phyloP scores from a whole-genome alignment of 345 rosid genomes.

The Brassica nigra region DNA sequence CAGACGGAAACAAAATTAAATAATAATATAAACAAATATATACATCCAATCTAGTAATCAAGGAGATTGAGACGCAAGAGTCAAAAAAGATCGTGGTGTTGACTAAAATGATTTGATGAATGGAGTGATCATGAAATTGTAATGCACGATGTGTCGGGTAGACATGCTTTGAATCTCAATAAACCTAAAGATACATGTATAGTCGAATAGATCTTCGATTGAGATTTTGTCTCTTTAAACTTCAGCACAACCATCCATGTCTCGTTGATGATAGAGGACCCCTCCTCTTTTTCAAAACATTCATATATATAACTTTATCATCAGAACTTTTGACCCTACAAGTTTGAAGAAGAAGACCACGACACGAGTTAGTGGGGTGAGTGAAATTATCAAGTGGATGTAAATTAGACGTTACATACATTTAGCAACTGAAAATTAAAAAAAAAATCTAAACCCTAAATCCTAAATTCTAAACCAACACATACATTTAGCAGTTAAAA shows the following conservation, averaged over 20 bases:
- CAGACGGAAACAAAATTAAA: not conserved
- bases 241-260: slow-evolving; percentile 34
- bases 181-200: slow-evolving; percentile 4
- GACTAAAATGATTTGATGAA: slow-evolving; percentile 24
- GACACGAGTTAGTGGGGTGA: not conserved
- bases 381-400: not conserved
- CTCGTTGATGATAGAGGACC: slow-evolving; percentile 41
- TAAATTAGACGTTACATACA: slow-evolving; percentile 8
- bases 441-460: not conserved
- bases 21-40: not conserved
- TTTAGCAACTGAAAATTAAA: not conserved
- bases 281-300: slow-evolving; percentile 32
- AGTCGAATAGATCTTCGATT: slow-evolving; percentile 28
- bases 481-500: not conserved
- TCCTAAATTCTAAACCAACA: no score
- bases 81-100: slow-evolving; percentile 18
- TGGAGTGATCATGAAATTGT: slow-evolving; percentile 16
- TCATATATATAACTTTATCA: slow-evolving; percentile 29
- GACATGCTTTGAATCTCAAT: slow-evolving; percentile 17
- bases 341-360: slow-evolving; percentile 11
- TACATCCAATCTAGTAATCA: not conserved
- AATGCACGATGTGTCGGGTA: slow-evolving; percentile 38
- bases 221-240: slow-evolving; percentile 34
- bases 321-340: slow-evolving; percentile 41
- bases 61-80: slow-evolving; percentile 23